phyloP scores from a whole-genome alignment of 2,329 filamentous ascomycete genomes.

The Diaporthe aspalathi region DNA sequence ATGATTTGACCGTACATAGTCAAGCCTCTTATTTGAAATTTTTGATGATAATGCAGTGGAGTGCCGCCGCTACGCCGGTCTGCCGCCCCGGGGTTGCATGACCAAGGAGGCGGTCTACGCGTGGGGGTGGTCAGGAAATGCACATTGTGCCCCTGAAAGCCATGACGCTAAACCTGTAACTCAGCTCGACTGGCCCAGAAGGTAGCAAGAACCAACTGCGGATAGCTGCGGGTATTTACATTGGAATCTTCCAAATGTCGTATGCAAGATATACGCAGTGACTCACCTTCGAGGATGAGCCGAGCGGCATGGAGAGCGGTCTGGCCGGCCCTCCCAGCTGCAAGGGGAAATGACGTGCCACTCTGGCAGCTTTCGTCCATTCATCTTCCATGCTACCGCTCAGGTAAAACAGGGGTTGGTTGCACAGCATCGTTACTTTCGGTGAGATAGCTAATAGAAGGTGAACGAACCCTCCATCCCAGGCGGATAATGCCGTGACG shows the following conservation, averaged over 20 bases:
- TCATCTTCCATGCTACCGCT: not conserved
- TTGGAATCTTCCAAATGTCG: not conserved
- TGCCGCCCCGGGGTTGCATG: too few species aligned
- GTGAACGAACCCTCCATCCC: too few species aligned
- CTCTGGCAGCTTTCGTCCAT: not conserved
- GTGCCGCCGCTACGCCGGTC: too few species aligned
- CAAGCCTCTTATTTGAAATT: too few species aligned
- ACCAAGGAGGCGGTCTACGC: too few species aligned
- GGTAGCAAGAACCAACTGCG: not conserved
- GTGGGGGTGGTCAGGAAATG: not conserved
- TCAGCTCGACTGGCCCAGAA: too few species aligned
- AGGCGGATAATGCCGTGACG: not conserved
- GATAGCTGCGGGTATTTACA: not conserved
- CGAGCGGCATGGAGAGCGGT: not conserved
- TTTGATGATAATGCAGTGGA: too few species aligned
- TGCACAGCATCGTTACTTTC: not conserved
- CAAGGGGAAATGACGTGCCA: not conserved
- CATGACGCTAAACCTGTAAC: not conserved
- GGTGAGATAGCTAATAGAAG: not conserved
- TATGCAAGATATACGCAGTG: not conserved
- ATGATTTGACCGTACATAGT: not conserved
- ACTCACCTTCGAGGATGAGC: not conserved
- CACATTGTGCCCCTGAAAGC: not conserved
- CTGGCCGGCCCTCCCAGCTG: not conserved
- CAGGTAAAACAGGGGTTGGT: not conserved